Evolutionary conservation across 2,329 filamentous ascomycete species (phyloP).

Genomic region (Verruconis gallopava): DNA sequence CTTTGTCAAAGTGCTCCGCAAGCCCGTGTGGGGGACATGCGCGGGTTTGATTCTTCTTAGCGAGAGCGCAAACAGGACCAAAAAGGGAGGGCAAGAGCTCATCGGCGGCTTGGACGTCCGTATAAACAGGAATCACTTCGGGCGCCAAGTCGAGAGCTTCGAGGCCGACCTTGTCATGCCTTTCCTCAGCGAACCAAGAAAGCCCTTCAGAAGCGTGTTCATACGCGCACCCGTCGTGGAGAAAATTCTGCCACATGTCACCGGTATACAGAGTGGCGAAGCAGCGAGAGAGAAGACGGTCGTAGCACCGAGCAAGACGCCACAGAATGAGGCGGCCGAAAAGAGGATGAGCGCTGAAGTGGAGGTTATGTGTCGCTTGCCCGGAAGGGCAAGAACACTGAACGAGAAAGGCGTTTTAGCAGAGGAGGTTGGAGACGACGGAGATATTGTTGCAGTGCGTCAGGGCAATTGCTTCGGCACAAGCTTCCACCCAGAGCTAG

Average conservation of each 20-base stretch:
- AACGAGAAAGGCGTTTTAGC: conserved; percentile 34
- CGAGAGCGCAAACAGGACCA: conserved; percentile 75
- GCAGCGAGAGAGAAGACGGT: conserved; percentile 36
- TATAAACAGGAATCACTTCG: conserved; percentile 91
- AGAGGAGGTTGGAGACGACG: conserved; percentile 36
- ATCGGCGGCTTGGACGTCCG: conserved; percentile 84
- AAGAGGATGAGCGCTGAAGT: conserved; percentile 36
- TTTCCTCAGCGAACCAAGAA: conserved; percentile 40
- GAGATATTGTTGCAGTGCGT: conserved; percentile 76
- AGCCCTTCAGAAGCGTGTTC: conserved; percentile 73
- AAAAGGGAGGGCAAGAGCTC: conserved; percentile 81
- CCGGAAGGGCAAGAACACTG: conserved; percentile 37
- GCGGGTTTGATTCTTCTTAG: conserved; percentile 86
- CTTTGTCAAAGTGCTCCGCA: conserved; percentile 71
- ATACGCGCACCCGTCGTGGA: conserved; percentile 92
- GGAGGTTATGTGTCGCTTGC: conserved; percentile 45
- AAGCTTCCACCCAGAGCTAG: conserved; percentile 92
- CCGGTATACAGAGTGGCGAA: conserved; percentile 40
- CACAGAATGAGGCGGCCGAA: conserved; percentile 32
- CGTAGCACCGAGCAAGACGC: conserved; percentile 42
- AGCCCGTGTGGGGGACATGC: conserved; percentile 91
- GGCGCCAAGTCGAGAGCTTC: conserved; percentile 85
- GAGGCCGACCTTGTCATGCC: conserved; percentile 60
- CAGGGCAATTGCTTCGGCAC: conserved; percentile 90
- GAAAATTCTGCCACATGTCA: conserved; percentile 46